Base-by-base conservation (phyloP, 2,329 filamentous ascomycete genomes). In the Alternaria tenuissima region DNA sequence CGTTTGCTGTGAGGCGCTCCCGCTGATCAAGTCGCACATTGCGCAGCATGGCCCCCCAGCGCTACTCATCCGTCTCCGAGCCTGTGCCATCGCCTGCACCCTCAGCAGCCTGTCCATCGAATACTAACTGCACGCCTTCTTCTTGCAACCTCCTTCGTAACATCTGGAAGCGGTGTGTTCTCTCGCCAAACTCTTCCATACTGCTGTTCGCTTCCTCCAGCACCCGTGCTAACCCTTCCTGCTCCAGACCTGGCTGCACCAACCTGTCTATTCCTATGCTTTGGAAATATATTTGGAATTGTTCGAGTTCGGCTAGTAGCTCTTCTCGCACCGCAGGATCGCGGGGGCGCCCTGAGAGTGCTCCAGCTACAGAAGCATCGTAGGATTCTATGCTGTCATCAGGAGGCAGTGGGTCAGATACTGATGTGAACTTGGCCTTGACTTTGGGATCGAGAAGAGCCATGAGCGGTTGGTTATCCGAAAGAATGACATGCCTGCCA, bases 351-450 rank as follows among this genome's bases (percentile, higher is more conserved):
- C 28, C 36, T 24, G 24, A 30, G 38, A 49, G 49, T 38, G 36
- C 12, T 9, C 41, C 43, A 7, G 36, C 36, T 28, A 42, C 52
- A 2, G 56, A 61, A 22, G 49, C 14, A 52, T 68, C 69, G 58
- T 76, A 76, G 1, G 69, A 73, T 3, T 52, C 39, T 16, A 75
- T 59, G 52, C 71, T 78, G 56, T 86, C 80, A 0, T 84, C 78
- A 6, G 93, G 94, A 20, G 93, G 92, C 14, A 97, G 81, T 1
- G 93, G 93, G 73, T 97, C 94, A 22, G 92, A 95, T 18, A 92
- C 87, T 63, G 91, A 93, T 3, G 76, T 74, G 55, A 68, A 76
- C 36, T 68, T 68, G 12, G 70, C 64, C 55, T 93, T 88, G 68
- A 92, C 85, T 8, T 81, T 79, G 1, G 84, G 83, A 1, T 93